A percentile compares a stretch with the other conserved stretches of the same genome.
Evolutionary conservation across 176 grass and related monocot species (phyloP).

Genomic region (Secale cereale): DNA sequence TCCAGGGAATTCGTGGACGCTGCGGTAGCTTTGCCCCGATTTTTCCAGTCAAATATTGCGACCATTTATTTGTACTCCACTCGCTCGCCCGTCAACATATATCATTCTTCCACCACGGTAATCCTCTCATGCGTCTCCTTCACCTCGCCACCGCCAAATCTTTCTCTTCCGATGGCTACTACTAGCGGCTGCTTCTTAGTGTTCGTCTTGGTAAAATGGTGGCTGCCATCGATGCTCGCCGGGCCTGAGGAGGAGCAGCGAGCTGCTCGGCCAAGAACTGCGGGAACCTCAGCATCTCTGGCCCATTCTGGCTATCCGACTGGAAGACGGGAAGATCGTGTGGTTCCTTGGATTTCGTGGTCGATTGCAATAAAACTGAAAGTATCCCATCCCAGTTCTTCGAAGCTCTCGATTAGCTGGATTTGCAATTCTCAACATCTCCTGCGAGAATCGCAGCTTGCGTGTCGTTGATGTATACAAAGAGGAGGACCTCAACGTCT

Average conservation of each 20-base stretch:
- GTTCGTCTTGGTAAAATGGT: background rate
- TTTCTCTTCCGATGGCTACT: fast-evolving
- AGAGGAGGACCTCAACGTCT: fast-evolving
- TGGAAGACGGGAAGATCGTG: fast-evolving
- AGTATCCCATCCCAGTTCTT: background rate
- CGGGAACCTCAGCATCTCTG: background rate
- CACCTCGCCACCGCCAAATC: background rate
- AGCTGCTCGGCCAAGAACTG: background rate
- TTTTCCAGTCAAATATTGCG: constrained; percentile 7
- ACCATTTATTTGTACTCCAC: too few species aligned
- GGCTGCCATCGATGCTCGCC: background rate
- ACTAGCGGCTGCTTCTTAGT: background rate
- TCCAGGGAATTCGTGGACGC: too few species aligned
- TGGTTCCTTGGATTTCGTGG: background rate
- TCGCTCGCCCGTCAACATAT: background rate
- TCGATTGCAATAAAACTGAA: background rate
- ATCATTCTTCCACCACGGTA: background rate
- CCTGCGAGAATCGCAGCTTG: fast-evolving
- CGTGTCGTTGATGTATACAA: fast-evolving
- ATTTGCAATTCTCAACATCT: background rate
- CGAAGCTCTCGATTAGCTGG: fast-evolving
- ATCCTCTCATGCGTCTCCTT: background rate
- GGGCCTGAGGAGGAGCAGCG: background rate
- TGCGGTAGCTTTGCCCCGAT: background rate
- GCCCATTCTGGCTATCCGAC: background rate